phyloP scores from a whole-genome alignment of 164 flowering plant species.

The Buxus sempervirens region DNA sequence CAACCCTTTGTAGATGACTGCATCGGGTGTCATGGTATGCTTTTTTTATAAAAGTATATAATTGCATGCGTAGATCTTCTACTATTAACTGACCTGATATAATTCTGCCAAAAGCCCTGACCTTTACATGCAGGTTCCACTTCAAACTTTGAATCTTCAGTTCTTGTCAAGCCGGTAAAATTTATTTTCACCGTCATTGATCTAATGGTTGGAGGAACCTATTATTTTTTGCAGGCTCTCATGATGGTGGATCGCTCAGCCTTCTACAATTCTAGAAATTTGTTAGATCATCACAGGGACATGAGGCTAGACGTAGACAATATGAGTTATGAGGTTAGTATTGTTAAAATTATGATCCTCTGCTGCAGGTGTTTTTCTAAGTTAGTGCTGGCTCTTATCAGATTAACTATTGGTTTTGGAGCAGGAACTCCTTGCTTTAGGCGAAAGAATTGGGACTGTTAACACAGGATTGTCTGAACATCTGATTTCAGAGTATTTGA shows the following conservation, averaged over 20 bases:
- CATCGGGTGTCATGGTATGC: too few species aligned
- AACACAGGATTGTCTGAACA: slow-evolving; percentile 60
- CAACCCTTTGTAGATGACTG: too few species aligned
- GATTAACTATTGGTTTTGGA: slow-evolving; percentile 6
- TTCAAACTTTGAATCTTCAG: not conserved
- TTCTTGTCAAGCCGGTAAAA: not conserved
- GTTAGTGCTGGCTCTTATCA: not conserved
- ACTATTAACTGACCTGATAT: not conserved
- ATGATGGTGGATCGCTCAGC: slow-evolving; percentile 43
- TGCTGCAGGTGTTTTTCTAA: not conserved
- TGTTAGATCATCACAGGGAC: slow-evolving; percentile 52
- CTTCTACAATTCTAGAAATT: slow-evolving; percentile 43
- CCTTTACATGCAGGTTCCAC: not conserved
- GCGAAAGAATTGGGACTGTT: slow-evolving; percentile 66
- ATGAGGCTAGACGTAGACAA: slow-evolving; percentile 60
- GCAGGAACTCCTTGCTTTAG: slow-evolving; percentile 71
- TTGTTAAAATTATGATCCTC: not conserved
- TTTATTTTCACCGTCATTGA: not conserved
- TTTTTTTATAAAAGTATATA: too few species aligned
- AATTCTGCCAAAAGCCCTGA: not conserved
- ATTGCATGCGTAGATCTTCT: not conserved
- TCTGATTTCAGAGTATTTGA: slow-evolving; percentile 40
- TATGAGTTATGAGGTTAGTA: slow-evolving; percentile 59
- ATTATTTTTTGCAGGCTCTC: slow-evolving; percentile 36
- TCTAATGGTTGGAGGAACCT: not conserved